A percentile compares a stretch with the other conserved stretches of the same genome.
Evolutionary conservation across 352 stramenopile species (phyloP).

Genomic region (Globisporangium sylvaticum): DNA sequence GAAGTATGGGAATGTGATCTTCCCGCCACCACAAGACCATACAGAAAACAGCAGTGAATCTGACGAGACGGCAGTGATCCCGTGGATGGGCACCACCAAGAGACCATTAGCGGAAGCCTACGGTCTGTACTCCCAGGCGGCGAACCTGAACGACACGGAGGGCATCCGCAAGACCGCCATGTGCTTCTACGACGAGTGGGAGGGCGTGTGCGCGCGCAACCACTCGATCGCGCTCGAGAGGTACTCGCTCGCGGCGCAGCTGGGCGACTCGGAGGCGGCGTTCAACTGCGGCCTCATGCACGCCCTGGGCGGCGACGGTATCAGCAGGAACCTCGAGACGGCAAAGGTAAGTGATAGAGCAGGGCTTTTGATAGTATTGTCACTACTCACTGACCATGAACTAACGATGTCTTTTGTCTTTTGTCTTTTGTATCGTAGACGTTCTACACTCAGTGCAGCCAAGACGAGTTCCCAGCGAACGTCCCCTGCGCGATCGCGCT

Average conservation of each 20-base stretch:
- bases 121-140: constrained; percentile 45
- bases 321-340: constrained; percentile 30
- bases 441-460: constrained; percentile 49
- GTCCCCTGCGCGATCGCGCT: constrained; percentile 52
- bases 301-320: constrained; percentile 41
- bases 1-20: constrained; percentile 45
- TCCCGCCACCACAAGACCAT: background rate
- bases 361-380: background rate
- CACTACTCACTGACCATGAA: background rate
- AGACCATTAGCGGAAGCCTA: constrained; percentile 44
- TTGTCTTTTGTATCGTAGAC: constrained; percentile 15
- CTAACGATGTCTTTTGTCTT: background rate
- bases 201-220: constrained; percentile 49
- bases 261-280: constrained; percentile 58
- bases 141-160: constrained; percentile 66
- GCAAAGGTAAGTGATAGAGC: constrained; percentile 24
- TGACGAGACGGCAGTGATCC: background rate
- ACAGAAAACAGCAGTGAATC: constrained; percentile 10
- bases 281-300: constrained; percentile 67
- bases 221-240: constrained; percentile 43
- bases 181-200: constrained; percentile 66
- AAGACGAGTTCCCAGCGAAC: constrained; percentile 54
- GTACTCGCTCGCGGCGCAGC: constrained; percentile 43
- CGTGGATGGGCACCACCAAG: constrained; percentile 29
- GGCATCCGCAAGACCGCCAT: constrained; percentile 58